Percentiles rank a stretch among this genome's conserved stretches.
Evolutionary conservation across 495 filamentous ascomycete genomes (phyloP).

Genomic region (Aspergillus conjunctus): DNA sequence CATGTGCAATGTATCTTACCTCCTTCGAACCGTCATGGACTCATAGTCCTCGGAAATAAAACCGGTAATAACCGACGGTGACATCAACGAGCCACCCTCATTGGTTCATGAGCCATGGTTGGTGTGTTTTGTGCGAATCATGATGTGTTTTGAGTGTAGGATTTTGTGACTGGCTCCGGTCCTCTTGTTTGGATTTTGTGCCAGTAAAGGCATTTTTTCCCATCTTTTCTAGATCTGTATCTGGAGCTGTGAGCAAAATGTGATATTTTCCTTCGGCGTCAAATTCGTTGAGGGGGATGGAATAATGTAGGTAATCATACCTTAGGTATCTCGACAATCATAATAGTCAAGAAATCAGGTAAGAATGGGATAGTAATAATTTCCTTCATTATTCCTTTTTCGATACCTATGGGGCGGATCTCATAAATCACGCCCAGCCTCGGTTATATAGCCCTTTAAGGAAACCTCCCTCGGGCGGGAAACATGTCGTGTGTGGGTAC

Average conservation of each 20-base stretch:
- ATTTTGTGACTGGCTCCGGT: constrained; percentile 24
- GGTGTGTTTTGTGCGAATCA: constrained; percentile 25
- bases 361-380: too few species aligned
- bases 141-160: constrained; percentile 5
- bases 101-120: constrained; percentile 12
- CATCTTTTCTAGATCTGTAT: neutral
- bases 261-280: too few species aligned
- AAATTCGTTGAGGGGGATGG: too few species aligned
- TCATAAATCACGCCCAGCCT: constrained; percentile 12
- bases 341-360: too few species aligned
- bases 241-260: too few species aligned
- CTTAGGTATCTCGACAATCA: too few species aligned
- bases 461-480: constrained; percentile 28
- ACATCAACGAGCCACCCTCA: constrained; percentile 21
- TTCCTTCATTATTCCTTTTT: neutral
- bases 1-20: constrained; percentile 24
- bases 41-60: constrained; percentile 24
- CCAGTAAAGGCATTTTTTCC: too few species aligned
- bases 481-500: neutral
- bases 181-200: constrained; percentile 4
- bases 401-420: neutral
- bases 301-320: too few species aligned
- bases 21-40: neutral
- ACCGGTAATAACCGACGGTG: constrained; percentile 17
- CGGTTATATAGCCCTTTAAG: constrained; percentile 35